phyloP scores from a whole-genome alignment of 306 rosid genomes.

The Inga laurina region DNA sequence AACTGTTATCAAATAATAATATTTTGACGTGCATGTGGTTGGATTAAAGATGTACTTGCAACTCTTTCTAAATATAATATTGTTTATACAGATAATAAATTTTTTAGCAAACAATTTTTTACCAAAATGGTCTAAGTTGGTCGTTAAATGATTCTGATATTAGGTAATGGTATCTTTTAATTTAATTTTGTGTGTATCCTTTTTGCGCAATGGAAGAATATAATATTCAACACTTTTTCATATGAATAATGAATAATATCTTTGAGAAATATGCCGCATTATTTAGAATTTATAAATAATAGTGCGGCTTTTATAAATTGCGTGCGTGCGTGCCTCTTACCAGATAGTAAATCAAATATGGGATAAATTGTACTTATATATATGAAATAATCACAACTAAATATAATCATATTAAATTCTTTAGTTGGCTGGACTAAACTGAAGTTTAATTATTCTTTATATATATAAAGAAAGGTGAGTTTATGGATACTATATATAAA shows the following conservation, averaged over 20 bases:
- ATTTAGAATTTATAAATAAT: neutral
- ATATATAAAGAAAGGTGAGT: neutral
- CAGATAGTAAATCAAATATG: neutral
- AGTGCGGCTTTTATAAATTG: neutral
- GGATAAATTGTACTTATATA: neutral
- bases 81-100: neutral
- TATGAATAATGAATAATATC: neutral
- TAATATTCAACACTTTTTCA: neutral
- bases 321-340: no score
- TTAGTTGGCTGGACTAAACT: neutral
- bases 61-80: neutral
- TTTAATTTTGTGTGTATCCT: neutral
- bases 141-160: neutral
- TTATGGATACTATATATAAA: neutral
- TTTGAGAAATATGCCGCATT: neutral
- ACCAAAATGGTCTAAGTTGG: neutral
- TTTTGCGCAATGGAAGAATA: neutral
- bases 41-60: neutral
- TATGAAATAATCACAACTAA: neutral
- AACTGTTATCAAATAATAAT: neutral
- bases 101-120: neutral
- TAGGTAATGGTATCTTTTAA: neutral
- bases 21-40: neutral
- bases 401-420: neutral
- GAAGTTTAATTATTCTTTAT: neutral